Percentiles rank a stretch among this genome's conserved stretches.
These are phyloP conservation scores for Solanum sitiens DNA, from an alignment of 257 asterid species.

Conservation along the genomic window DNA sequence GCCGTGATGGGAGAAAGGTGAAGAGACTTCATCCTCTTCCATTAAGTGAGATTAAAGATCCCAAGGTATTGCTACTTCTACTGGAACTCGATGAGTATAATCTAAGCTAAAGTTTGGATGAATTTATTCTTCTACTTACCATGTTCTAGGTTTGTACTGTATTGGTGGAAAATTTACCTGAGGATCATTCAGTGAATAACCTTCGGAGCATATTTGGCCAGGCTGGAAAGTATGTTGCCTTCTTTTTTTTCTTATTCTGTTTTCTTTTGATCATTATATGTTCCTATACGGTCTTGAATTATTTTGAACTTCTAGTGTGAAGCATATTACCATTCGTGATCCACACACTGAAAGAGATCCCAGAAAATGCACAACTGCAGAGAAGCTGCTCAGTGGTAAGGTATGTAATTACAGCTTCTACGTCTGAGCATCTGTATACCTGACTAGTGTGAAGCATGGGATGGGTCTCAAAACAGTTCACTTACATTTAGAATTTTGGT, in stretches of 20 bases:
- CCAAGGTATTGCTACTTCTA: conserved; percentile 43
- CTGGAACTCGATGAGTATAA: not conserved
- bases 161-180: conserved; percentile 92
- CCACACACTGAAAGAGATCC: conserved; percentile 64
- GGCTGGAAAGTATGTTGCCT: conserved; percentile 71
- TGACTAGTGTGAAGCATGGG: not conserved
- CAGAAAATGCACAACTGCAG: conserved; percentile 58
- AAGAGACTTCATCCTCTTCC: conserved; percentile 75
- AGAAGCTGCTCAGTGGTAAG: conserved; percentile 85
- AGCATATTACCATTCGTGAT: conserved; percentile 54
- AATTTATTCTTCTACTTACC: not conserved
- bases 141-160: conserved; percentile 72
- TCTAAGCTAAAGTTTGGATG: not conserved
- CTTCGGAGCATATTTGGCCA: conserved; percentile 68
- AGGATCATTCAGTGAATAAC: conserved; percentile 85
- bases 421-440: not conserved
- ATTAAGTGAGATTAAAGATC: conserved; percentile 55
- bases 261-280: not conserved
- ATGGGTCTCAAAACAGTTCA: not conserved
- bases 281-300: not conserved
- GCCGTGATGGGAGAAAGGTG: conserved; percentile 71
- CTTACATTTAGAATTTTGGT: not conserved
- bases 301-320: conserved; percentile 39
- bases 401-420: conserved; percentile 24
- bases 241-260: not conserved